A percentile compares a stretch with the other conserved stretches of the same genome.
Evolutionary conservation across 257 asterid species (phyloP).

Genomic region (Echites panduratus): DNA sequence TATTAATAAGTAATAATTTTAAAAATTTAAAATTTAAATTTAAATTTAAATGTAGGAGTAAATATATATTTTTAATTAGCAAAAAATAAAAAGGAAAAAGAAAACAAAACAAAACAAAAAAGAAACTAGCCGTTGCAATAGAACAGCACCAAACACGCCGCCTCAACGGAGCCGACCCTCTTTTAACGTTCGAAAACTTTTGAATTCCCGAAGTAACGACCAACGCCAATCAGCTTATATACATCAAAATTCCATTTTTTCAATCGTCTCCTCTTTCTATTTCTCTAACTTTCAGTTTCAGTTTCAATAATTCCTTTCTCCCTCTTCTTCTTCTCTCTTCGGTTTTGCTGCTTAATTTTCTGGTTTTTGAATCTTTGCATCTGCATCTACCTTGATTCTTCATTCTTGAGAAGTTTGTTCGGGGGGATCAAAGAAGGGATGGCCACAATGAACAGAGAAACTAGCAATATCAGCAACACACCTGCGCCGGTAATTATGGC

Average conservation of each 20-base stretch:
- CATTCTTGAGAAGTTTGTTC: background rate
- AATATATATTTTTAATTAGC: too few relatives aligned
- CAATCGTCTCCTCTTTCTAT: background rate
- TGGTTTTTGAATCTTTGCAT: background rate
- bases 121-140: slow-evolving; percentile 21
- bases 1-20: too few relatives aligned
- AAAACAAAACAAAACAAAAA: too few relatives aligned
- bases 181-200: slow-evolving; percentile 18
- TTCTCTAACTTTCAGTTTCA: background rate
- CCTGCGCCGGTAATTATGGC: slow-evolving; percentile 22
- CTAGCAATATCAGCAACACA: slow-evolving; percentile 48
- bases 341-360: background rate
- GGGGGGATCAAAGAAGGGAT: slow-evolving; percentile 14
- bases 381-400: background rate
- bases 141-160: slow-evolving; percentile 3
- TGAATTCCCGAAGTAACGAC: slow-evolving; percentile 3
- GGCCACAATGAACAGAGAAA: slow-evolving; percentile 54
- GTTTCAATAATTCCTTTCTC: background rate
- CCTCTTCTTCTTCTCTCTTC: background rate
- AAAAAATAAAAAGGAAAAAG: too few relatives aligned
- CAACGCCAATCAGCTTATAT: background rate
- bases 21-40: too few relatives aligned
- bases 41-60: too few relatives aligned
- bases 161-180: slow-evolving; percentile 2
- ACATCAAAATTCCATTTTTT: background rate